Percentiles rank a stretch among this genome's conserved stretches.
These are phyloP conservation scores for Trichoderma sp. DNA, from an alignment of 2,329 filamentous ascomycete genomes.

Conservation along the genomic window DNA sequence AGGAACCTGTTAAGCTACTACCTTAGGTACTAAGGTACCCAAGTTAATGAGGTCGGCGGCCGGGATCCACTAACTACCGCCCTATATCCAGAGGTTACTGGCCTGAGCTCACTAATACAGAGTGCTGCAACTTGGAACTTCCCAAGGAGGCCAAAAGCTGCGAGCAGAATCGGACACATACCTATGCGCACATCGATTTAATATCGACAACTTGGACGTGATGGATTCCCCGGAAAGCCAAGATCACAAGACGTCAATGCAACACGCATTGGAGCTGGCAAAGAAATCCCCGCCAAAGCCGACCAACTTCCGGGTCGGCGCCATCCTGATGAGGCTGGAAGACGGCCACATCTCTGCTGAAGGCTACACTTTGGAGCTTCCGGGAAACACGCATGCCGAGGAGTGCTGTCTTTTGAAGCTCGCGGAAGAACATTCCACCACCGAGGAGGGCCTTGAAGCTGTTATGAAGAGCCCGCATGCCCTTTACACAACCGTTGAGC, in stretches of 20 bases:
- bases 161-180: neutral
- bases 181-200: neutral
- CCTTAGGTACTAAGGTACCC: too few species aligned
- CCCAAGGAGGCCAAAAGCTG: neutral
- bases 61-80: slow-evolving; percentile 8
- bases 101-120: neutral
- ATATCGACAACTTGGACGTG: neutral
- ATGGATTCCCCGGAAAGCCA: slow-evolving; percentile 30
- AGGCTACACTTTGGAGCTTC: slow-evolving; percentile 86
- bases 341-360: slow-evolving; percentile 65
- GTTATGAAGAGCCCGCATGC: slow-evolving; percentile 34
- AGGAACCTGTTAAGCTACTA: slow-evolving; percentile 17
- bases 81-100: neutral
- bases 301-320: slow-evolving; percentile 91
- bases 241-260: slow-evolving; percentile 56
- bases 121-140: neutral
- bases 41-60: slow-evolving; percentile 17
- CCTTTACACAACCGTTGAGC: slow-evolving; percentile 93
- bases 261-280: slow-evolving; percentile 71
- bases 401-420: slow-evolving; percentile 85
- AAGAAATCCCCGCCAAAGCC: slow-evolving; percentile 77
- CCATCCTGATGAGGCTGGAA: slow-evolving; percentile 66
- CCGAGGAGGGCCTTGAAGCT: slow-evolving; percentile 54
- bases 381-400: slow-evolving; percentile 94
- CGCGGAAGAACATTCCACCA: slow-evolving; percentile 43